Conservation (phyloP, 2,329 filamentous ascomycete species). For the Trichoderma asperellum region DNA sequence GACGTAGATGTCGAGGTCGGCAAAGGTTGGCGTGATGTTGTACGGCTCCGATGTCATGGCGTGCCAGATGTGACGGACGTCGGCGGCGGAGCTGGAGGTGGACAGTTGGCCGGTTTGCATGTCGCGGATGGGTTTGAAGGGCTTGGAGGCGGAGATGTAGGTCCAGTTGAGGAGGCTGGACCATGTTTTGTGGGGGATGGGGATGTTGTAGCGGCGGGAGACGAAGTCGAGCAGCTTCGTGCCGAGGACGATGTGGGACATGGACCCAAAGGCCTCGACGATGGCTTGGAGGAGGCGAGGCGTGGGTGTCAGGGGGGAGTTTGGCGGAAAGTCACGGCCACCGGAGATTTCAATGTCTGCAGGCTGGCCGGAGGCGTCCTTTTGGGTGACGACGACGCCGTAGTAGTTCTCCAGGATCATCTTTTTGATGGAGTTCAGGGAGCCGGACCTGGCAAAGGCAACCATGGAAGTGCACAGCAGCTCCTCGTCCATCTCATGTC, state of each 20-base stretch:
- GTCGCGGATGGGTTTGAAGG: slow-evolving; percentile 44
- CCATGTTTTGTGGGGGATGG: slow-evolving; percentile 65
- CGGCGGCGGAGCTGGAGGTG: slow-evolving; percentile 44
- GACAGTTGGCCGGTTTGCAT: slow-evolving; percentile 37
- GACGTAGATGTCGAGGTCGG: slow-evolving; percentile 55
- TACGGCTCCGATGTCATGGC: slow-evolving; percentile 64
- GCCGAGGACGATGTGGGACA: slow-evolving; percentile 63
- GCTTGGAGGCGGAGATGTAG: slow-evolving; percentile 56
- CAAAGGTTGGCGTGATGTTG: slow-evolving; percentile 59
- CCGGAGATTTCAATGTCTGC: slow-evolving; percentile 37
- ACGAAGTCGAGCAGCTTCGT: slow-evolving; percentile 65
- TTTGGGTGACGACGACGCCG: slow-evolving; percentile 34
- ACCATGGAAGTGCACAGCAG: slow-evolving; percentile 49
- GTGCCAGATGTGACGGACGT: slow-evolving; percentile 60
- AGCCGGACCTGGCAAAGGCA: slow-evolving; percentile 47
- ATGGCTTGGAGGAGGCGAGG: slow-evolving; percentile 63
- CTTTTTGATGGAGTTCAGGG: slow-evolving; percentile 40
- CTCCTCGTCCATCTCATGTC: slow-evolving; percentile 44
- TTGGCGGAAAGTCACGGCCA: slow-evolving; percentile 47
- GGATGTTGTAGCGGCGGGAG: slow-evolving; percentile 61
- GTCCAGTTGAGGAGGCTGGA: slow-evolving; percentile 69
- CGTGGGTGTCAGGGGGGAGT: slow-evolving; percentile 63
- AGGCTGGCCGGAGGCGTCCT: slow-evolving; percentile 29
- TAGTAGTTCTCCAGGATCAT: slow-evolving; percentile 43
- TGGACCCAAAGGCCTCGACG: slow-evolving; percentile 70